Evolutionary conservation across 2,329 filamentous ascomycete genomes (phyloP), one percentile per base, ranked within the genome.

Genomic region (Botrytis byssoidea): DNA sequence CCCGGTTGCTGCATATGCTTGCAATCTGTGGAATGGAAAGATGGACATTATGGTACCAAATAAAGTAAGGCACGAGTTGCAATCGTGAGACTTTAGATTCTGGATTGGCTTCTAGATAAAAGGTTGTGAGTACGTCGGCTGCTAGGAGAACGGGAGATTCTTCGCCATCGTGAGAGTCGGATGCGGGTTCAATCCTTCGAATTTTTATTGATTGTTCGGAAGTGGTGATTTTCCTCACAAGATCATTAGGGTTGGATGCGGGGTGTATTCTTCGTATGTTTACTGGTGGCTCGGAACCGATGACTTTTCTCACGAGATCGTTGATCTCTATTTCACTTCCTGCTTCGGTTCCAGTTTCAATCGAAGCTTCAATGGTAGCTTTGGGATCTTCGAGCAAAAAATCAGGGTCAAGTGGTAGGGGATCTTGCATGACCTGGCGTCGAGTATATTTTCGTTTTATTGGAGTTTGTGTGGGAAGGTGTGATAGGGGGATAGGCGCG

Each of bases 21-120:
- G 89, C 89, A 25, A 92, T 83, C 1, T 83, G 81, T 0, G 82
- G 78, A 0, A 89, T 83, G 0, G 80, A 76, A 29, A 92, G 82
- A 20, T 84, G 82, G 12, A 85, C 80, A 73, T 89, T 85, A 6
- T 82, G 75, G 72, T 89, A 83, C 91, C 91, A 93, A 32, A 93
- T 81, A 76, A 86, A 88, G 78, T 92, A 93, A 1, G 89, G 85
- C 22, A 88, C 85, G 2, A 92, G 81, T 3, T 82, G 79, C 1
- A 84, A 57, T 16, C 70, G 73, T 22, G 75, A 57, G 9, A 76
- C 73, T n/a, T 75, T 74, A 10, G 75, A 75, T 29, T 69, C 35
- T 18, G 71, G 71, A 60, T 71, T 71, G 35, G 74, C 70, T 25
- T 68, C 59, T 18, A 74, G 71, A 66, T 80, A 77, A 22, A 74